Conservation (phyloP, 2,329 filamentous ascomycete species). For the Penicillium carneum region DNA sequence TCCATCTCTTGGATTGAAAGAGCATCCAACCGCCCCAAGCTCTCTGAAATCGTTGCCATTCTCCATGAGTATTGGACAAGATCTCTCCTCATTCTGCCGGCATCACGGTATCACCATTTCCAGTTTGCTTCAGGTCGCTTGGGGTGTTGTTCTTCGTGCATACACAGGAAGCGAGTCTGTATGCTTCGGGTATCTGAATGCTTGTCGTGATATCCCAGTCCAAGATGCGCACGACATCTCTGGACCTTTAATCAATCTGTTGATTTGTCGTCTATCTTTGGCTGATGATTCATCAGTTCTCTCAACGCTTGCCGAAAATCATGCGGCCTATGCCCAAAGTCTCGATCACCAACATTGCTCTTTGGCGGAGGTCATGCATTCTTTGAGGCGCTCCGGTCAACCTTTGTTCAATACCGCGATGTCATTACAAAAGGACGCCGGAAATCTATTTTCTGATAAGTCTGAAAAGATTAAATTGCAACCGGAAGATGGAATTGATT, state of each 20-base stretch:
- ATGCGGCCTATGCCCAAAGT: slow-evolving; percentile 2
- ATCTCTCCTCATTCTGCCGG: background rate
- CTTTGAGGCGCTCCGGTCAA: slow-evolving; percentile 20
- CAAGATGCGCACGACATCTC: background rate
- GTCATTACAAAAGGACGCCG: slow-evolving; percentile 24
- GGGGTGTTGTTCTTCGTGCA: slow-evolving; percentile 8
- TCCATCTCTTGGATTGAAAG: background rate
- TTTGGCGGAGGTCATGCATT: slow-evolving; percentile 26
- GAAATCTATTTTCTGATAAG: background rate
- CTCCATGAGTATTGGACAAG: background rate
- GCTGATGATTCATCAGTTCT: background rate
- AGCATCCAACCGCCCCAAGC: too few species aligned
- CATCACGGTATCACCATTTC: slow-evolving; percentile 5
- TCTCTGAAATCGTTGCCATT: background rate
- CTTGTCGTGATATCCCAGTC: slow-evolving; percentile 17
- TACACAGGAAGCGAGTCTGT: slow-evolving; percentile 10
- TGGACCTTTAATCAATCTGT: slow-evolving; percentile 15
- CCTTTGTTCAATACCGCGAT: slow-evolving; percentile 34
- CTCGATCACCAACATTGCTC: slow-evolving; percentile 27
- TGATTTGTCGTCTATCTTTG: background rate
- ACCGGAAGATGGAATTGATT: slow-evolving; percentile 18
- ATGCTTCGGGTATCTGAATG: slow-evolving; percentile 16
- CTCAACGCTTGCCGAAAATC: background rate
- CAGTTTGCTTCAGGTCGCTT: slow-evolving; percentile 7
- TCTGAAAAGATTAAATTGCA: background rate